These are phyloP conservation scores for Fulvia fulva DNA, from an alignment of 2,329 filamentous ascomycete genomes.

Conservation along the genomic window DNA sequence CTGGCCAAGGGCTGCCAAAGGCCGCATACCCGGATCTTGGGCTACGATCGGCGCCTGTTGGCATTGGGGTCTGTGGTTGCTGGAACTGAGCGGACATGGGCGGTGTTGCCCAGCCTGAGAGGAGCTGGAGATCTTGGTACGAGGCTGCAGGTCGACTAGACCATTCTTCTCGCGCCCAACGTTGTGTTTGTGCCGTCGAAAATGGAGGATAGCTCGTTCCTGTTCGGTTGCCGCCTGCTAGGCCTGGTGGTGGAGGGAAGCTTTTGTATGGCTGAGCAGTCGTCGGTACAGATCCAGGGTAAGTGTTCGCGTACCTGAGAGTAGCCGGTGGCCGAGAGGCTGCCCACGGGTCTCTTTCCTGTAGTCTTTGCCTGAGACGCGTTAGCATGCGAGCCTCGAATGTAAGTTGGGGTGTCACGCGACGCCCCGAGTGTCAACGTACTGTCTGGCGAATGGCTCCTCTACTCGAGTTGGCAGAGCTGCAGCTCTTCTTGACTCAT, in stretches of 20 bases:
- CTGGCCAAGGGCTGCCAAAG: constrained; percentile 25
- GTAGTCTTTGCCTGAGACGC: constrained; percentile 25
- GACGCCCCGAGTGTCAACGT: constrained; percentile 6
- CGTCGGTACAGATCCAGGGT: constrained; percentile 18
- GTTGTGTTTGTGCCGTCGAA: constrained; percentile 23
- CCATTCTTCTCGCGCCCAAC: constrained; percentile 29
- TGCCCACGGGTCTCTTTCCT: constrained; percentile 29
- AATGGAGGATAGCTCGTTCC: constrained; percentile 22
- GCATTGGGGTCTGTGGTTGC: constrained; percentile 22
- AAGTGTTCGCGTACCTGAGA: constrained; percentile 27
- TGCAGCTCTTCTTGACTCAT: constrained; percentile 24
- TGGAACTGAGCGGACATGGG: constrained; percentile 25
- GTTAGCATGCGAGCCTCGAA: constrained; percentile 6
- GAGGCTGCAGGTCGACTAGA: constrained; percentile 24
- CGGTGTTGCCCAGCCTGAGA: constrained; percentile 28
- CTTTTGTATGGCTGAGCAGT: constrained; percentile 25
- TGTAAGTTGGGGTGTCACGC: neutral
- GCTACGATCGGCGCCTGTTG: constrained; percentile 22
- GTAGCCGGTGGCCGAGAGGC: constrained; percentile 24
- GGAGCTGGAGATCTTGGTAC: constrained; percentile 22
- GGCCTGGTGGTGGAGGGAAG: constrained; percentile 25
- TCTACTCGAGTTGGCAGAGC: constrained; percentile 23
- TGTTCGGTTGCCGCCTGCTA: constrained; percentile 21
- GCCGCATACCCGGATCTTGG: constrained; percentile 24
- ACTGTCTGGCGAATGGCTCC: constrained; percentile 25